These are phyloP conservation scores for Acephala macrosclerotiorum DNA, from an alignment of 2,329 filamentous ascomycete species.

Conservation along the genomic window DNA sequence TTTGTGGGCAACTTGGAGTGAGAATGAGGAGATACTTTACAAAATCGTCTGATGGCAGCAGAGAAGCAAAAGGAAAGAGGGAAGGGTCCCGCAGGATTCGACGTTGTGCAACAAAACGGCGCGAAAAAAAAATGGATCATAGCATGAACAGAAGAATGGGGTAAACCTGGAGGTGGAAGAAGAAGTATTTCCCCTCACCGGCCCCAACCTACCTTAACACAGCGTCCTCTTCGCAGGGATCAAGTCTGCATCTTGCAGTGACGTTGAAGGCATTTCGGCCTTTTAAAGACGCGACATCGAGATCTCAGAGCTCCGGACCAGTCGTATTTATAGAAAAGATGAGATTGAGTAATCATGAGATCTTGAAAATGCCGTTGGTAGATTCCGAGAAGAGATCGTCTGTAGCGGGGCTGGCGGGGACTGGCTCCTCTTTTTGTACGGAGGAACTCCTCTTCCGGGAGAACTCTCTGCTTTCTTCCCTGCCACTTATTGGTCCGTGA, in stretches of 20 bases:
- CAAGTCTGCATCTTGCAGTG: not conserved
- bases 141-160: not conserved
- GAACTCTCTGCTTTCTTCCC: not conserved
- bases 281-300: not conserved
- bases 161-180: constrained; percentile 3
- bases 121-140: not conserved
- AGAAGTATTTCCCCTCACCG: not conserved
- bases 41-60: not conserved
- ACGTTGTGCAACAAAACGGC: not conserved
- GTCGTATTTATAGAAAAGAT: not conserved
- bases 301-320: not conserved
- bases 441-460: too few species aligned
- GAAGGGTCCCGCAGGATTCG: not conserved
- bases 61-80: not conserved
- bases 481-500: not conserved
- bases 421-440: not conserved
- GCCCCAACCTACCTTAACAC: constrained; percentile 1
- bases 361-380: not conserved
- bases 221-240: not conserved
- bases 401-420: not conserved
- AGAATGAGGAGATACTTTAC: not conserved
- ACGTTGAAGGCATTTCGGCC: not conserved
- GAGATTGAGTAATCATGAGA: not conserved
- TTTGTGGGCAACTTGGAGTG: not conserved
- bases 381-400: not conserved